Evolutionary conservation across 1,284 basidiomycete species (phyloP).

Genomic region (Sparassis latifolia): DNA sequence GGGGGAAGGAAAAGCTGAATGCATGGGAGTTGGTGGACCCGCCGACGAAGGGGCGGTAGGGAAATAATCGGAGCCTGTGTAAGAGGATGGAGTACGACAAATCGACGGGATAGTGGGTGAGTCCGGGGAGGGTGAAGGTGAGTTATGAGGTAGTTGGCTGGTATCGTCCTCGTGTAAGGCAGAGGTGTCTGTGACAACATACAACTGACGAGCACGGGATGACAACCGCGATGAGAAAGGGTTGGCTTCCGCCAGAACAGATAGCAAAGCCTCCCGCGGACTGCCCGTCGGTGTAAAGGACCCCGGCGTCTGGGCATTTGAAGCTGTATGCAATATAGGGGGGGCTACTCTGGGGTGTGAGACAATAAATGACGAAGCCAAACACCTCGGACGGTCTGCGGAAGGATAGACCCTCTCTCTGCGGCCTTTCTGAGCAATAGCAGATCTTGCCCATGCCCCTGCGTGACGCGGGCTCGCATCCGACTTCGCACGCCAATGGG

Average conservation of each 20-base stretch:
- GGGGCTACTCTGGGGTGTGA: conserved; percentile 9
- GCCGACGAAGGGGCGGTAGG: conserved; percentile 22
- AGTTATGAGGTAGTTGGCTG: not conserved
- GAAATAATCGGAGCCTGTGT: conserved; percentile 25
- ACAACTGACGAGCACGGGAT: conserved; percentile 1
- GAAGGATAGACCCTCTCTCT: conserved; percentile 4
- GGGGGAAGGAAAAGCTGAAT: conserved; percentile 10
- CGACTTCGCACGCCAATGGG: conserved; percentile 4
- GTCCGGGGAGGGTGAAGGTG: conserved; percentile 1
- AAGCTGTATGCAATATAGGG: conserved; percentile 10
- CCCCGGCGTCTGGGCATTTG: conserved; percentile 16
- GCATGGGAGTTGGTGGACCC: conserved; percentile 18
- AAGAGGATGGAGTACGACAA: conserved; percentile 26
- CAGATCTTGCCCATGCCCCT: too few relatives aligned
- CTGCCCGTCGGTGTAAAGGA: conserved; percentile 24
- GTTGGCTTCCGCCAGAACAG: conserved; percentile 11
- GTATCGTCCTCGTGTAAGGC: not conserved
- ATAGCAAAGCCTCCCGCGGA: conserved; percentile 19
- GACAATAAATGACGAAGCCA: too few relatives aligned
- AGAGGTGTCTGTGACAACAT: too few relatives aligned
- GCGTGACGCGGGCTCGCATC: not conserved
- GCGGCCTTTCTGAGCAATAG: too few relatives aligned
- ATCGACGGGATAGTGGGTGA: conserved; percentile 23
- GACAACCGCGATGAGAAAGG: not conserved
- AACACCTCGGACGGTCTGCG: not conserved